phyloP scores from a whole-genome alignment of 805 yeast species.

The Saccharomycopsis sp. region DNA sequence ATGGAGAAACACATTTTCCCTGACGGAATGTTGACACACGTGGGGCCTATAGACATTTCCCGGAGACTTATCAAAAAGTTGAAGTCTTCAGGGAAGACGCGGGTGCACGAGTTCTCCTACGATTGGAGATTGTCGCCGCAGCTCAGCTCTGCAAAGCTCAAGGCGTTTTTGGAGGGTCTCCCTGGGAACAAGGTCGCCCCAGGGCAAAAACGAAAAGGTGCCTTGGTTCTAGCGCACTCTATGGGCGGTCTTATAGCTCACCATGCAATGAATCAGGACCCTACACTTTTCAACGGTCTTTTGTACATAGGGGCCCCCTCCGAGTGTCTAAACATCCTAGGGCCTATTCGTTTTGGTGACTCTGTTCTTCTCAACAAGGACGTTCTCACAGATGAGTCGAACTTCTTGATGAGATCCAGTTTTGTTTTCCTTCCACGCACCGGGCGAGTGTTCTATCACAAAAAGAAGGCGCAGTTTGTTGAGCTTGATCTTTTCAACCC shows the following conservation, averaged over 20 bases:
- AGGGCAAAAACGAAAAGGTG: constrained; percentile 44
- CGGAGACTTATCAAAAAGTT: constrained; percentile 52
- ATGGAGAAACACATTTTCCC: constrained; percentile 47
- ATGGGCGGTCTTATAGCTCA: constrained; percentile 93
- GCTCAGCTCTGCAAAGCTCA: constrained; percentile 45
- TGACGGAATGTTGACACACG: constrained; percentile 69
- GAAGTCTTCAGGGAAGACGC: constrained; percentile 45
- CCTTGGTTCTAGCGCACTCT: constrained; percentile 77
- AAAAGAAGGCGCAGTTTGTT: constrained; percentile 47
- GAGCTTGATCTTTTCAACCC: constrained; percentile 75
- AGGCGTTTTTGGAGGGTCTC: constrained; percentile 39
- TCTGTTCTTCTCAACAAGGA: constrained; percentile 67
- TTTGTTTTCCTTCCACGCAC: constrained; percentile 70
- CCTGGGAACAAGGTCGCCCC: constrained; percentile 29
- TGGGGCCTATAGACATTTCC: constrained; percentile 84
- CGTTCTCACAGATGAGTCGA: constrained; percentile 71
- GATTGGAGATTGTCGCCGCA: constrained; percentile 84
- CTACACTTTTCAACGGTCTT: constrained; percentile 64
- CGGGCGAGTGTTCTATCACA: constrained; percentile 69
- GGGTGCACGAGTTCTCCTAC: constrained; percentile 76
- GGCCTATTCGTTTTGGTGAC: constrained; percentile 81
- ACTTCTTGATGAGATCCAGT: constrained; percentile 83
- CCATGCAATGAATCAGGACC: constrained; percentile 62
- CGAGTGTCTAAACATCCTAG: constrained; percentile 78
- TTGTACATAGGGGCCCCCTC: constrained; percentile 80